Evolutionary conservation across 306 rosid species (phyloP).

Genomic region (Sicyos baderoa): DNA sequence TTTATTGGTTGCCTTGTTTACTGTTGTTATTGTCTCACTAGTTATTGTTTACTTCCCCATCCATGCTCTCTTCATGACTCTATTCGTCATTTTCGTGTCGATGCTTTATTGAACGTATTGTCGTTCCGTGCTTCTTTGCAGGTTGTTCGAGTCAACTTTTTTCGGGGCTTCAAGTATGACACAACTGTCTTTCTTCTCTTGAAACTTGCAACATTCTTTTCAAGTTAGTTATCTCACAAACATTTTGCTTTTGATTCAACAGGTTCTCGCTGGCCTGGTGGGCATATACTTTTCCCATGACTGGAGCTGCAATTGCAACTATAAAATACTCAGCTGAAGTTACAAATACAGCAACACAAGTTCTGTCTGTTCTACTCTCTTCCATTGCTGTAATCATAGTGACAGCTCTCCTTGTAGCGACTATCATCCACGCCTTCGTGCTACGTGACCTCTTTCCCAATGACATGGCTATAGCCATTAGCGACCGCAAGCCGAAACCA

Average conservation of each 20-base stretch:
- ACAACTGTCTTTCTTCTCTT: background rate
- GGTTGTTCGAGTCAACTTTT: slow-evolving; percentile 46
- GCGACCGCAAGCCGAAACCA: slow-evolving; percentile 48
- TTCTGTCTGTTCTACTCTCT: slow-evolving; percentile 41
- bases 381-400: slow-evolving; percentile 46
- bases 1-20: background rate
- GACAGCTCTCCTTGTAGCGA: slow-evolving; percentile 40
- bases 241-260: slow-evolving; percentile 19
- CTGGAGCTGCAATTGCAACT: slow-evolving; percentile 95
- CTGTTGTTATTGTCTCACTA: too few species aligned
- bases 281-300: slow-evolving; percentile 99
- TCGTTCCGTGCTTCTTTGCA: slow-evolving; percentile 28
- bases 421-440: slow-evolving; percentile 67
- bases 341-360: slow-evolving; percentile 39
- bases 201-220: background rate
- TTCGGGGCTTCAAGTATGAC: slow-evolving; percentile 42
- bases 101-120: background rate
- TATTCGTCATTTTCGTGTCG: background rate
- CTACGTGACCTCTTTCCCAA: slow-evolving; percentile 73
- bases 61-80: slow-evolving; percentile 1
- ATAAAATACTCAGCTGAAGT: slow-evolving; percentile 65
- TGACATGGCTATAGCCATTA: slow-evolving; percentile 88
- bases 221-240: slow-evolving; percentile 1
- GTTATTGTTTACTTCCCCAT: background rate
- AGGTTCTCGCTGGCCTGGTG: slow-evolving; percentile 96